These are phyloP conservation scores for Plasmodium gallinaceum DNA, from an alignment of 169 alveolate genomes.

Conservation along the genomic window DNA sequence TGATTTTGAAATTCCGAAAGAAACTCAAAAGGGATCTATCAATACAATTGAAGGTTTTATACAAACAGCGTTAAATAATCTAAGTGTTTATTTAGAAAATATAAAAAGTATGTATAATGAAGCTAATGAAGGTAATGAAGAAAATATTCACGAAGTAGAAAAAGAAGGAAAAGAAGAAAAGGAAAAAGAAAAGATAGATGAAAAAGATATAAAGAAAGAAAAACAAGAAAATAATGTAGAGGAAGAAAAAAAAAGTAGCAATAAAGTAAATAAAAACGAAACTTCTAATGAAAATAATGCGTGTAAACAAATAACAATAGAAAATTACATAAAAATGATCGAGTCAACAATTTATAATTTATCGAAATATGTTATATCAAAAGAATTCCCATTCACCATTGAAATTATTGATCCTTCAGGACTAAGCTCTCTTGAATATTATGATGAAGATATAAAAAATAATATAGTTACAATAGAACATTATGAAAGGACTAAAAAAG, in stretches of 20 bases:
- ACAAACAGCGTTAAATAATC: conserved; percentile 42
- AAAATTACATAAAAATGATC: conserved; percentile 67
- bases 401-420: conserved; percentile 95
- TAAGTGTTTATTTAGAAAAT: conserved; percentile 74
- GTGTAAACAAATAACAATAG: conserved; percentile 60
- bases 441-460: conserved; percentile 61
- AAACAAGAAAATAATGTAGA: background rate
- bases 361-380: conserved; percentile 22
- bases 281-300: background rate
- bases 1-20: conserved; percentile 95
- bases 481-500: conserved; percentile 86
- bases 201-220: background rate
- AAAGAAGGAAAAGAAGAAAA: background rate
- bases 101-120: conserved; percentile 63
- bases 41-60: conserved; percentile 91
- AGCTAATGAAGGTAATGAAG: conserved; percentile 12
- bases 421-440: conserved; percentile 89
- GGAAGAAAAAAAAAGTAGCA: background rate
- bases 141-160: background rate
- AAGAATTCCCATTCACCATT: conserved; percentile 89
- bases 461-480: conserved; percentile 85
- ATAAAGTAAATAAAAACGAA: background rate
- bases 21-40: conserved; percentile 93
- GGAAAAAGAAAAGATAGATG: background rate
- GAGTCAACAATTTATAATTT: conserved; percentile 38